Conservation (phyloP, 306 rosid species). For the Prunus persica region Prunus_persica_NCBIv2 NC_034015.1:3225501-3226000, state of each 20-base stretch:
- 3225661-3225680: neutral
- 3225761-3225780: slow-evolving; percentile 75
- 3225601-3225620: slow-evolving; percentile 91
- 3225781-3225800: slow-evolving; percentile 12
- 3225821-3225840: slow-evolving; percentile 24
- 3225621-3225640: slow-evolving; percentile 58
- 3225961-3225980: neutral
- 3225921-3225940: neutral
- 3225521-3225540: slow-evolving; percentile 84
- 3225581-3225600: slow-evolving; percentile 99
- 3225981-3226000: neutral
- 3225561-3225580: slow-evolving; percentile 99
- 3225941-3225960: neutral
- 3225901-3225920: slow-evolving; percentile 57
- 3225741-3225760: slow-evolving; percentile 85
- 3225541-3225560: slow-evolving; percentile 97
- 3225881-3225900: slow-evolving; percentile 49
- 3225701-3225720: neutral
- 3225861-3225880: slow-evolving; percentile 77
- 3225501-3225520: slow-evolving; percentile 92
- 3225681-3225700: neutral
- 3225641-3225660: neutral
- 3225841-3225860: slow-evolving; percentile 50
- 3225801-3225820: neutral
- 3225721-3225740: slow-evolving; percentile 90